Base-by-base conservation (phyloP, 495 filamentous ascomycete genomes). In the Neurospora sp. region DNA sequence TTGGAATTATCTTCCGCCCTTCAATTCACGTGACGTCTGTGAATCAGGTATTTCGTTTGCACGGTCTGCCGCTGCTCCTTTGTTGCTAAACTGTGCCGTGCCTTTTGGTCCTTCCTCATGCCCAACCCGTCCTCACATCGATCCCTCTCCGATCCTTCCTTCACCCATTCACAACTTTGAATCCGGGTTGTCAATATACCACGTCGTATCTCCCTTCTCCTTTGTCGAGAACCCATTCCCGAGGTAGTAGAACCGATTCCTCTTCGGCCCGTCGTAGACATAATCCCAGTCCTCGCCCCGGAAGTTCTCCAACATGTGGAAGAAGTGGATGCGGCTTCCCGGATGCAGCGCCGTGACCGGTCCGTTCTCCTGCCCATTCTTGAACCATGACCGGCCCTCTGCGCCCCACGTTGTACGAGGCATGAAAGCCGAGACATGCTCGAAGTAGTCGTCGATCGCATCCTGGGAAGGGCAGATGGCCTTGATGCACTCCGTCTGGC, bases 261-360 rank as follows among this genome's bases (percentile, higher is more conserved):
- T 41, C n/a, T 69, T 77, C 14, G 69, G 71, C 31, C 73, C 72
- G 18, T 82, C 80, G 46, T 85, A 85, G 0, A 77, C 78, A 70
- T 81, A 86, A 20, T 84, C 84, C 76, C 78, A 88, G 75, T 88
- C 85, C 79, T 88, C 86, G 48, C 80, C 82, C 5, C 85, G 77
- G 69, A 85, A 82, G 10, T 75, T 70, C 68, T 80, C 77, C 39
- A 88, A 79, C 84, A 86, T 85, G 37, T 87, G 80, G 76, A 87
- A 86, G 74, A 83, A 87, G 70, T 88, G 86, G 10, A 85, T 79
- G 8, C 85, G 81, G 71, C 81, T 84, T 14, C 86, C 86, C 0
- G 86, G 85, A 70, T 86, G 82, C 46, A 86, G 75, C 59, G 84
- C 83, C 16, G 81, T 84, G 12, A 88, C 83, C 11, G 84, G 83